Conservation (phyloP, 2,329 filamentous ascomycete species). For the Nannizzia gypsea region DNA sequence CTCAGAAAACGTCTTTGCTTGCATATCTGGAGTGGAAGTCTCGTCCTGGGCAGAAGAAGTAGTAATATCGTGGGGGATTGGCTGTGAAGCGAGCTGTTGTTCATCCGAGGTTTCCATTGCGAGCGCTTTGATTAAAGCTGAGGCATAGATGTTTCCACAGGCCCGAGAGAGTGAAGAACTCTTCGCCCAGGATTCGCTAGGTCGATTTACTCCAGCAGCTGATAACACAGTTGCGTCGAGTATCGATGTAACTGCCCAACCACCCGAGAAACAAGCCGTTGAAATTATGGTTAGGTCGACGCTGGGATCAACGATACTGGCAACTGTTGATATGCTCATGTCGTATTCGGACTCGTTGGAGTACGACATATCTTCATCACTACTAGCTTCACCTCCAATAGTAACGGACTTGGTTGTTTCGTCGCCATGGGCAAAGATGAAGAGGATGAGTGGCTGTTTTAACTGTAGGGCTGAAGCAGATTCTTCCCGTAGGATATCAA, state of each 20-base stretch:
- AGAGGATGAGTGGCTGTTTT: conserved; percentile 7
- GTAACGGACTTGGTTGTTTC: not conserved
- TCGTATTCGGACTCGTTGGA: not conserved
- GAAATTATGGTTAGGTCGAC: conserved; percentile 7
- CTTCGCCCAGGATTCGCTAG: conserved; percentile 5
- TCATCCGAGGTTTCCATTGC: not conserved
- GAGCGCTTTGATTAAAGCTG: conserved; percentile 7
- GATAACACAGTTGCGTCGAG: conserved; percentile 7
- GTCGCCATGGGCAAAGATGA: conserved; percentile 10
- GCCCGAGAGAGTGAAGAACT: conserved; percentile 5
- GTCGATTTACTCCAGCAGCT: not conserved
- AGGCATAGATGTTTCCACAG: conserved; percentile 6
- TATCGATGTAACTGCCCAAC: conserved; percentile 7
- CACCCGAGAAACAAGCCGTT: conserved; percentile 10
- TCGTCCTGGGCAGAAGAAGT: not conserved
- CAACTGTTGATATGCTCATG: conserved; percentile 2
- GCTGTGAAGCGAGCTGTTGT: not conserved
- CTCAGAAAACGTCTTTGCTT: conserved; percentile 6
- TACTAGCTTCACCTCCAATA: conserved; percentile 2
- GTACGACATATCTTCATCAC: not conserved
- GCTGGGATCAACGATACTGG: not conserved
- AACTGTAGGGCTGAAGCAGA: conserved; percentile 1
- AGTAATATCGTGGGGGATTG: not conserved
- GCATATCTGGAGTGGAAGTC: conserved; percentile 6
- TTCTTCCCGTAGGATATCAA: conserved; percentile 8